These are phyloP conservation scores for Populus hybrid DNA, from an alignment of 441 rosid species.

Conservation along the genomic window DNA sequence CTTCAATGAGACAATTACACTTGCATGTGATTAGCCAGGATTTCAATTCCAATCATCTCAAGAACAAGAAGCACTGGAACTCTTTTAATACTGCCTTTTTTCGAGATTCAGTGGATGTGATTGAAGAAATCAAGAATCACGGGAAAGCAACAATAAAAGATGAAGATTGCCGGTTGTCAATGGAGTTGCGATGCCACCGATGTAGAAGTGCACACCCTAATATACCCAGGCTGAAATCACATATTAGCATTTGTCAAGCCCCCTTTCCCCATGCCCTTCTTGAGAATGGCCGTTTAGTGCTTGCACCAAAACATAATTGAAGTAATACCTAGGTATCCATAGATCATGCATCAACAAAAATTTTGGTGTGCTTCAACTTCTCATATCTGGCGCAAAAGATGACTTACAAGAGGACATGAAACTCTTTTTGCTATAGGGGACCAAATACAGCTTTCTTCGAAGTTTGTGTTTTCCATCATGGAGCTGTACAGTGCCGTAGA, in stretches of 20 bases:
- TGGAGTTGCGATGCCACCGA: conserved; percentile 80
- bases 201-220: conserved; percentile 89
- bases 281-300: conserved; percentile 44
- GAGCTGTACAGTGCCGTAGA: not conserved
- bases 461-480: not conserved
- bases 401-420: not conserved
- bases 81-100: conserved; percentile 77
- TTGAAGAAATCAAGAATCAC: conserved; percentile 57
- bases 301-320: conserved; percentile 11
- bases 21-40: conserved; percentile 97
- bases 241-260: conserved; percentile 50
- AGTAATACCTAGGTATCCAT: not conserved
- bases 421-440: not conserved
- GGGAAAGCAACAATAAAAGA: conserved; percentile 53
- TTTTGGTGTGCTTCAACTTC: conserved; percentile 22
- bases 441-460: not conserved
- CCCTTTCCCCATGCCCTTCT: conserved; percentile 52
- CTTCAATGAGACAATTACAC: conserved; percentile 89
- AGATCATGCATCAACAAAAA: not conserved
- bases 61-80: conserved; percentile 96
- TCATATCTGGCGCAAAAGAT: not conserved
- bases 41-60: conserved; percentile 67
- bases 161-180: conserved; percentile 46
- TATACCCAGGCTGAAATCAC: conserved; percentile 76
- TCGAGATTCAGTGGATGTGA: conserved; percentile 76